A percentile compares a stretch with the other conserved stretches of the same genome.
Evolutionary conservation across 2,329 filamentous ascomycete genomes (phyloP).

Genomic region (Xylariaceae sp.): DNA sequence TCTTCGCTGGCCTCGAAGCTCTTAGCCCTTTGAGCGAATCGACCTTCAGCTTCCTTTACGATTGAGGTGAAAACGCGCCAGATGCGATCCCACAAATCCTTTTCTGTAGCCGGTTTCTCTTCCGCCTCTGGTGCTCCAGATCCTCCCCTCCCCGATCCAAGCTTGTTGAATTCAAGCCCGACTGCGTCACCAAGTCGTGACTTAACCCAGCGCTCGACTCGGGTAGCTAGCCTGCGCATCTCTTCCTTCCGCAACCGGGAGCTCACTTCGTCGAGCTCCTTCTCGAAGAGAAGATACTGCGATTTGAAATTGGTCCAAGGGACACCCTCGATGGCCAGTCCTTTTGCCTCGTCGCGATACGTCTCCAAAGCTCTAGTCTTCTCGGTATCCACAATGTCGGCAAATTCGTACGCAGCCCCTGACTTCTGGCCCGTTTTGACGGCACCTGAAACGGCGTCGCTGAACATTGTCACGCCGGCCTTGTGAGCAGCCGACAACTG

Average conservation of each 20-base stretch:
- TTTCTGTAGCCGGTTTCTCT: constrained; percentile 66
- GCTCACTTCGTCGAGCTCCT: constrained; percentile 87
- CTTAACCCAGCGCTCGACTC: constrained; percentile 90
- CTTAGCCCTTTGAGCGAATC: constrained; percentile 81
- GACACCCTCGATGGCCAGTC: constrained; percentile 69
- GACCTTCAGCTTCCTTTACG: constrained; percentile 74
- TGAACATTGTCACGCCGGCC: constrained; percentile 74
- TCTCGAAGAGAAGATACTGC: constrained; percentile 72
- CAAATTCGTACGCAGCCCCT: constrained; percentile 86
- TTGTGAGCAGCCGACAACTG: constrained; percentile 88
- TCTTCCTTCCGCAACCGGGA: constrained; percentile 82
- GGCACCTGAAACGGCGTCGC: constrained; percentile 73
- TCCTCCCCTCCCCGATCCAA: constrained; percentile 80
- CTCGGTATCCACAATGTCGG: constrained; percentile 80
- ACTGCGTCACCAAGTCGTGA: constrained; percentile 80
- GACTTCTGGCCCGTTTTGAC: constrained; percentile 93
- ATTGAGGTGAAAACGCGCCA: constrained; percentile 80
- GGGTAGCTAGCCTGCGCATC: constrained; percentile 84
- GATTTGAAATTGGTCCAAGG: constrained; percentile 82
- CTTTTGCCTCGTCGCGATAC: constrained; percentile 70
- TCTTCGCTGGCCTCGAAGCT: constrained; percentile 89
- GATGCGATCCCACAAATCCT: constrained; percentile 90
- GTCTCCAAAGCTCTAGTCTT: constrained; percentile 67
- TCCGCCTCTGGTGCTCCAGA: constrained; percentile 71
- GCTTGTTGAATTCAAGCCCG: constrained; percentile 90